Conservation (phyloP, 2,329 filamentous ascomycete genomes). For the Teratosphaeria destructans region DNA sequence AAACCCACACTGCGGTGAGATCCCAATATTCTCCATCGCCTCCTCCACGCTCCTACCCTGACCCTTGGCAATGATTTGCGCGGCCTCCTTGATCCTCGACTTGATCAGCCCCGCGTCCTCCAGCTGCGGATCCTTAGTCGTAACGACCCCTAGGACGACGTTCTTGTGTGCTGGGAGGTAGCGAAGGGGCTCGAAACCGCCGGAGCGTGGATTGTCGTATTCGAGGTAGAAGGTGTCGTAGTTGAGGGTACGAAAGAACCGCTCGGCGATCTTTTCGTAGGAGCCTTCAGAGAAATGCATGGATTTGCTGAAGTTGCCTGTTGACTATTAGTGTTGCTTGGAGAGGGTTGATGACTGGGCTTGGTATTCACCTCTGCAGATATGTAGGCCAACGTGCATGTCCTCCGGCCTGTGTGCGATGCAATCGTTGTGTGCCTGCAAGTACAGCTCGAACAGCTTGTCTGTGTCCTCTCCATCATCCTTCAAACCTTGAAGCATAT, state of each 20-base stretch:
- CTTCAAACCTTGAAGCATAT: slow-evolving; percentile 25
- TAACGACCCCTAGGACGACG: slow-evolving; percentile 30
- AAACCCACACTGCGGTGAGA: slow-evolving; percentile 30
- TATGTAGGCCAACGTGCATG: slow-evolving; percentile 29
- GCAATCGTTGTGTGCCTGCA: slow-evolving; percentile 29
- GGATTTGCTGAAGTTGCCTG: slow-evolving; percentile 29
- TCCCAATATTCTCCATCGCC: slow-evolving; percentile 29
- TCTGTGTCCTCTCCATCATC: slow-evolving; percentile 28
- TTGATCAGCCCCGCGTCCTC: slow-evolving; percentile 26
- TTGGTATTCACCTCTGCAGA: slow-evolving; percentile 24
- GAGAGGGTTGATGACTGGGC: background rate
- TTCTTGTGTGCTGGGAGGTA: slow-evolving; percentile 30
- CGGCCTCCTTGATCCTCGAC: slow-evolving; percentile 25
- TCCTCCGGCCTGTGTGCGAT: slow-evolving; percentile 25
- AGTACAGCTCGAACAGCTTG: slow-evolving; percentile 26
- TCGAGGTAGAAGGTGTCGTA: slow-evolving; percentile 32
- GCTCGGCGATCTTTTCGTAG: slow-evolving; percentile 29
- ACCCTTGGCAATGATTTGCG: slow-evolving; percentile 28
- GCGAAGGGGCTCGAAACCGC: slow-evolving; percentile 29
- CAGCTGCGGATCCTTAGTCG: slow-evolving; percentile 28
- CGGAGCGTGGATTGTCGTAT: slow-evolving; percentile 29
- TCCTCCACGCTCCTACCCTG: slow-evolving; percentile 26
- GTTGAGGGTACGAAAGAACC: slow-evolving; percentile 28
- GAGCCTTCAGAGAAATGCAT: slow-evolving; percentile 30
- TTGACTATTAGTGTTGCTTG: background rate